Percentiles rank a stretch among this genome's conserved stretches.
phyloP scores from a whole-genome alignment of 2,329 filamentous ascomycete genomes.

The Rhynchosporium graminicola region DNA sequence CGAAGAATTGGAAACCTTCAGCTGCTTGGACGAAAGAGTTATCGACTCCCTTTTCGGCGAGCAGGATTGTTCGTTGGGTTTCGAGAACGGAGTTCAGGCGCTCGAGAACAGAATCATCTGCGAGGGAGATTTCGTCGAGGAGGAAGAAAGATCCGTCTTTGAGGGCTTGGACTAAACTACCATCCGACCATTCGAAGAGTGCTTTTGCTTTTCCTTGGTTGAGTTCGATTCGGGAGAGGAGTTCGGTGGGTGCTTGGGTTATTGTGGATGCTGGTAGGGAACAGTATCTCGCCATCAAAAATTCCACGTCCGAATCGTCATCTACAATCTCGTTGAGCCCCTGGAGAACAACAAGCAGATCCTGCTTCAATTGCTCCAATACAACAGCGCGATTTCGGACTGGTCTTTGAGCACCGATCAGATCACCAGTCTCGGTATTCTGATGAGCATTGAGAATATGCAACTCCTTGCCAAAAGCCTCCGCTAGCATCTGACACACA shows the following conservation, averaged over 20 bases:
- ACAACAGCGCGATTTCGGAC: conserved; percentile 81
- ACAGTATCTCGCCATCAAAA: conserved; percentile 48
- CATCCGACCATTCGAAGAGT: conserved; percentile 95
- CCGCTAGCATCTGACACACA: conserved; percentile 87
- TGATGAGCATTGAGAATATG: conserved; percentile 97
- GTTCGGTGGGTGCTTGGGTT: conserved; percentile 30
- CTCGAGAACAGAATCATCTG: conserved; percentile 95
- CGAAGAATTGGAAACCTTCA: conserved; percentile 89
- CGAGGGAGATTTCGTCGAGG: conserved; percentile 95
- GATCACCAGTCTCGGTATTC: conserved; percentile 94
- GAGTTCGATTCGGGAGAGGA: conserved; percentile 44
- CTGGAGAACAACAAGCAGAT: conserved; percentile 54
- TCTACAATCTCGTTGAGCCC: conserved; percentile 49
- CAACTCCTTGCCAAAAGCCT: conserved; percentile 73
- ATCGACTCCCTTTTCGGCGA: conserved; percentile 89
- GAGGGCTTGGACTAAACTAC: conserved; percentile 93
- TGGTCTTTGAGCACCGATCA: conserved; percentile 93
- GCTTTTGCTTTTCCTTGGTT: conserved; percentile 70
- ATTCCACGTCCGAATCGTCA: conserved; percentile 60
- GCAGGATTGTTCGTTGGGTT: conserved; percentile 77
- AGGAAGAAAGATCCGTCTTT: conserved; percentile 86
- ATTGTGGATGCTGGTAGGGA: conserved; percentile 42
- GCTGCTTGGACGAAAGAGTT: conserved; percentile 77
- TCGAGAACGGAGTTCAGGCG: conserved; percentile 96
- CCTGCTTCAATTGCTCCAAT: conserved; percentile 62